A percentile compares a stretch with the other conserved stretches of the same genome.
phyloP scores from a whole-genome alignment of 23 red algal species.

The Chondrus crispus region DNA sequence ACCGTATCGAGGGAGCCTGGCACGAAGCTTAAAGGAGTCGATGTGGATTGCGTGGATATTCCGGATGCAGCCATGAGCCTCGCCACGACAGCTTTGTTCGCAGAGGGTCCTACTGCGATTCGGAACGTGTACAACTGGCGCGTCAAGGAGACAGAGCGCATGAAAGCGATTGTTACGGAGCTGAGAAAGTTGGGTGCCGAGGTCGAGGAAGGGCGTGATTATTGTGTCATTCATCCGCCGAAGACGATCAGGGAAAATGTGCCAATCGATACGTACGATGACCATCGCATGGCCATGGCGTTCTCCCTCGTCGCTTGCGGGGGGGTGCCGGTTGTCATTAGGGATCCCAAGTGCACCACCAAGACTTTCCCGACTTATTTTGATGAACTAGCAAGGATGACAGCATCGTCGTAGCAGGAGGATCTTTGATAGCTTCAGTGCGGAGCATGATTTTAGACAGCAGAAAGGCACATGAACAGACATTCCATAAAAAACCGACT shows the following conservation, averaged over 20 bases:
- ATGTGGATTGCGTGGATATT: conserved; percentile 94
- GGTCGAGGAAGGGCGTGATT: conserved; percentile 92
- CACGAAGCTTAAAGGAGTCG: conserved; percentile 69
- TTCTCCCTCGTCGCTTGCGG: conserved; percentile 93
- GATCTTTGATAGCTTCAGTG: no score
- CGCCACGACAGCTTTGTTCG: conserved; percentile 86
- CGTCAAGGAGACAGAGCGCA: conserved; percentile 98
- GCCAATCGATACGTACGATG: conserved; percentile 92
- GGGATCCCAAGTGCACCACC: conserved; percentile 81
- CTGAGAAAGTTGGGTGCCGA: conserved; percentile 90
- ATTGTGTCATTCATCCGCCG: conserved; percentile 83
- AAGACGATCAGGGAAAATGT: conserved; percentile 15
- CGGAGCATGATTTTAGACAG: no score
- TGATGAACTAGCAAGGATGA: conserved; percentile 62
- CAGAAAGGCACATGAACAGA: no score
- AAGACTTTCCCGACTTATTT: conserved; percentile 99
- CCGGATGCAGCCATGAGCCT: conserved; percentile 99
- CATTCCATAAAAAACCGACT: no score
- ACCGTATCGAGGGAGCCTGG: conserved; percentile 55
- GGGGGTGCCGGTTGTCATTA: conserved; percentile 73
- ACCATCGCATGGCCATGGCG: conserved; percentile 99
- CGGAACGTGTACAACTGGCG: conserved; percentile 98
- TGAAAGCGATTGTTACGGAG: conserved; percentile 96
- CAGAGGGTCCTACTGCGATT: conserved; percentile 78
- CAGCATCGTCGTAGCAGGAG: neutral